Evolutionary conservation across 371 early-diverging fungal genomes (phyloP), one percentile per base, ranked within the genome.

Genomic region (Zychaea mexicana): DNA sequence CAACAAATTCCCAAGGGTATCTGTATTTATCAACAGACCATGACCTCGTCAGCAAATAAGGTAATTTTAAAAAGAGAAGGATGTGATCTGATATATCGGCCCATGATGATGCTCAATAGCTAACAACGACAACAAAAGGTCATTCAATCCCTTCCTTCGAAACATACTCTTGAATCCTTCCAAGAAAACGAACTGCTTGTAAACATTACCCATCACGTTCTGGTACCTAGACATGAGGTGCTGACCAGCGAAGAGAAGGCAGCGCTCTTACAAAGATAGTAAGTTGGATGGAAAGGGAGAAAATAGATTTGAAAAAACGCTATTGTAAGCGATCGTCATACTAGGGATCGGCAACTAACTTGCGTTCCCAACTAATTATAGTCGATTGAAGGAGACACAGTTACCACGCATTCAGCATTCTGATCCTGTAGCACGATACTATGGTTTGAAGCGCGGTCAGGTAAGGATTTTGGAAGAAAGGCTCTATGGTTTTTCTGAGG

Each of bases 351-450:
- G 32, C 15, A 28, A 22, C 0, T n/a, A 21, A 7, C 4, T n/a
- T 52, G 15, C 22, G 24, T 33, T 30, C 4, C 39, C 53, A 42
- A 17, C 24, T 19, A 21, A 64, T 49, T 38, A 17, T 68, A 92
- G 94, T 74, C 96, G 96, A 62, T 76, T 99, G 68, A 94, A 94
- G 74, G 98, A 97, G 62, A 89, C 94, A 7, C 98, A 99, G 82
- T 82, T 99, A 58, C 99, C 99, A 12, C 88, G 98, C 45, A 99
- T 99, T 61, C 91, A 92, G 63, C 84, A 81, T 22, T 86, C 83
- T 19, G 99, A 99, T 70, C 97, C 98, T 1, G 91, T 99, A 28
- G 97, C 98, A 63, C 86, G 97, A 75, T 99, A 98, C 85, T 98
- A 96, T 69, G 99, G 99, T 33, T 87, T 98, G 79, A 89, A 86